Evolutionary conservation across 1,284 basidiomycete genomes (phyloP).

Genomic region (Papiliotrema nemorosa): DNA sequence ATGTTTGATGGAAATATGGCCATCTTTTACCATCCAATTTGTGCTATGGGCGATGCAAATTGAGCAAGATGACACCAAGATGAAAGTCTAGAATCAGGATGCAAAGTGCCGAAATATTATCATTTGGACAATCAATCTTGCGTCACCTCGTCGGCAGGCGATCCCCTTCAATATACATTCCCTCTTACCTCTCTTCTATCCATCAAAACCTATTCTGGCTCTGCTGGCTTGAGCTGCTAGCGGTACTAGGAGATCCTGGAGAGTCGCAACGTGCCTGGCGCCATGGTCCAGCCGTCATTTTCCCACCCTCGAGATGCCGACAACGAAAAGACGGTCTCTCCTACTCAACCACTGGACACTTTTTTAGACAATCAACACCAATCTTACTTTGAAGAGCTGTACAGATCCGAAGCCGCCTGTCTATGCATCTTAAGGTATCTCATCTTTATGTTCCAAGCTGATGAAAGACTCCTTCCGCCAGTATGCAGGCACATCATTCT

Average conservation of each 20-base stretch:
- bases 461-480: slow-evolving; percentile 69
- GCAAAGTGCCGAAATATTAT: too few relatives aligned
- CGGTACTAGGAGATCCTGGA: too few relatives aligned
- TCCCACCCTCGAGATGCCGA: slow-evolving; percentile 19
- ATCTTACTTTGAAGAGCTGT: slow-evolving; percentile 76
- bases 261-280: too few relatives aligned
- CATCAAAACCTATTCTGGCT: too few relatives aligned
- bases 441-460: not conserved
- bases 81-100: too few relatives aligned
- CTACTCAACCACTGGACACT: slow-evolving; percentile 51
- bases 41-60: too few relatives aligned
- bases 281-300: slow-evolving; percentile 43
- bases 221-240: too few relatives aligned
- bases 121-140: too few relatives aligned
- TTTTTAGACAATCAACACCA: slow-evolving; percentile 86
- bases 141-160: too few relatives aligned
- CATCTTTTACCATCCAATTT: slow-evolving; percentile 2
- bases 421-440: slow-evolving; percentile 84
- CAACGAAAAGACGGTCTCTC: slow-evolving; percentile 15
- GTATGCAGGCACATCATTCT: slow-evolving; percentile 87
- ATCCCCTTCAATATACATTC: too few relatives aligned
- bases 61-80: too few relatives aligned
- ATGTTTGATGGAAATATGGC: slow-evolving; percentile 11
- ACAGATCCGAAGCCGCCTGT: slow-evolving; percentile 85
- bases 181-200: not conserved